Conservation (phyloP, 352 stramenopile genomes). For the Phytopythium litorale region DNA sequence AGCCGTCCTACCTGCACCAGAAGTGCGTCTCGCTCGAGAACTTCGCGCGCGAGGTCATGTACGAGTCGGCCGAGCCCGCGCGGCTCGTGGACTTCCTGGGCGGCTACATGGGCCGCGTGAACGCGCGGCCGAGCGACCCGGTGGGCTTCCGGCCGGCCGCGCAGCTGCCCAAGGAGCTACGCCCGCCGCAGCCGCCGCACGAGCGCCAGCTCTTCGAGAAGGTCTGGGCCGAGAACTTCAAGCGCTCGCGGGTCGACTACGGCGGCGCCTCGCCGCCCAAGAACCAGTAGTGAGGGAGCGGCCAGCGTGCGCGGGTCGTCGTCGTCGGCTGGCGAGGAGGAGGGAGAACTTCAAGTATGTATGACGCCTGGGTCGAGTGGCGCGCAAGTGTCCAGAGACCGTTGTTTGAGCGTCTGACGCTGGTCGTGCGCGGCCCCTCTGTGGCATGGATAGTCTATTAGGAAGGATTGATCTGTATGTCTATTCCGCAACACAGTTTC, state of each 20-base stretch:
- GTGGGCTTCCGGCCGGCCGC: conserved; percentile 58
- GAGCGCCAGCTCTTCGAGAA: conserved; percentile 95
- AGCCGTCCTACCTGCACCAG: conserved; percentile 84
- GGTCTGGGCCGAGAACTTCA: conserved; percentile 97
- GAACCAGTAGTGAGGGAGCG: too few relatives aligned
- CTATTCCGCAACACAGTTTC: too few relatives aligned
- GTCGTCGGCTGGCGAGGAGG: too few relatives aligned
- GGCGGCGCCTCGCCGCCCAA: conserved; percentile 12
- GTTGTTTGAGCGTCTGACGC: too few relatives aligned
- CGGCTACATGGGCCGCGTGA: conserved; percentile 70
- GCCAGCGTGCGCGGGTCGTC: neutral
- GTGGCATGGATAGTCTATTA: too few relatives aligned
- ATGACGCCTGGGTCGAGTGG: too few relatives aligned
- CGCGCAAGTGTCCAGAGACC: too few relatives aligned
- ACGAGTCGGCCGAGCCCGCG: conserved; percentile 74
- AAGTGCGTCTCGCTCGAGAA: conserved; percentile 88
- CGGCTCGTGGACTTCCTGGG: conserved; percentile 82
- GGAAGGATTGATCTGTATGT: too few relatives aligned
- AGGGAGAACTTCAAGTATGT: too few relatives aligned
- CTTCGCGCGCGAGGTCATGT: conserved; percentile 87
- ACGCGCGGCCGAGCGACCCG: conserved; percentile 61
- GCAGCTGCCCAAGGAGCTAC: conserved; percentile 84
- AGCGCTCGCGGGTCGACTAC: conserved; percentile 84
- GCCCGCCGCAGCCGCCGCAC: conserved; percentile 91
- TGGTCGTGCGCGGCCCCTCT: too few relatives aligned